phyloP scores from a whole-genome alignment of 345 rosid species.

The Brassica nigra region DNA sequence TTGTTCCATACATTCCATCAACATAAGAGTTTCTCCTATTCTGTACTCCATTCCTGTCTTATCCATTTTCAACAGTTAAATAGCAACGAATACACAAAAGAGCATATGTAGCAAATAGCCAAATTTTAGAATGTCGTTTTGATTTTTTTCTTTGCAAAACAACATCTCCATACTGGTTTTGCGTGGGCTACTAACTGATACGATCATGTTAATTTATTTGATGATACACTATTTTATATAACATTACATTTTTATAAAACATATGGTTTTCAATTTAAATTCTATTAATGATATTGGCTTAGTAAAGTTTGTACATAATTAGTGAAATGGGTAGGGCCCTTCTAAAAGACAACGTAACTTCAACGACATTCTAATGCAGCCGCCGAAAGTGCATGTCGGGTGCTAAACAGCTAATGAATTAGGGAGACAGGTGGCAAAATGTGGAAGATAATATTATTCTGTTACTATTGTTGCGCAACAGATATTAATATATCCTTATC shows the following conservation, averaged over 20 bases:
- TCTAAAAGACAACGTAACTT: conserved; percentile 31
- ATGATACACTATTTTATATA: background rate
- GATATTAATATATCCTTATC: too few species aligned
- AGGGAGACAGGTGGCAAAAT: conserved; percentile 4
- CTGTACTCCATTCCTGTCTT: conserved; percentile 74
- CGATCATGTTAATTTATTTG: background rate
- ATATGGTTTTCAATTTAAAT: background rate
- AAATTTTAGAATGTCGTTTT: background rate
- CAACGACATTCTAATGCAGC: conserved; percentile 27
- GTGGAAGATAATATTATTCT: background rate
- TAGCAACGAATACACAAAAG: background rate
- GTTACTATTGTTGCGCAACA: background rate
- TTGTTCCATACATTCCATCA: conserved; percentile 84
- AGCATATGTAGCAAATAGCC: background rate
- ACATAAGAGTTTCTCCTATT: conserved; percentile 78
- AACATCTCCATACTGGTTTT: background rate
- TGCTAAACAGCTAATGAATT: conserved; percentile 26
- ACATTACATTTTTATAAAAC: background rate
- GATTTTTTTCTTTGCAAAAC: background rate
- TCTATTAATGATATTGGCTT: background rate
- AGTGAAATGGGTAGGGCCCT: conserved; percentile 24
- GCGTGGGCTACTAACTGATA: background rate
- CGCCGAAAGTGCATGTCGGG: conserved; percentile 23
- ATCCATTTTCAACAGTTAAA: background rate
- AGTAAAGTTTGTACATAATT: background rate